phyloP scores from a whole-genome alignment of 768 basidiomycete genomes.

The Antrodiella citrinella region DNA sequence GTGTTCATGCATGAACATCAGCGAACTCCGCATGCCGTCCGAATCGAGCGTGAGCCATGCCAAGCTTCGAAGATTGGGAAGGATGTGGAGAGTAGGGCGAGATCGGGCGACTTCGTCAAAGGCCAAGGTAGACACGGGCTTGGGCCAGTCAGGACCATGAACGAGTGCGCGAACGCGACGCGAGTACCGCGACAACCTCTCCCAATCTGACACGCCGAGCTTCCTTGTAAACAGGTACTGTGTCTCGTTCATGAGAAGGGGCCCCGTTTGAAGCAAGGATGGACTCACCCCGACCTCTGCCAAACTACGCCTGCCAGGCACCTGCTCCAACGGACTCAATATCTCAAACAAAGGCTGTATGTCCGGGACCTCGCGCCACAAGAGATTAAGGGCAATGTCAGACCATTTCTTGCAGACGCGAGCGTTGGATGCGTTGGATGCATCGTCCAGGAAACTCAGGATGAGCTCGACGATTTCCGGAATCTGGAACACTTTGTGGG shows the following conservation, averaged over 20 bases:
- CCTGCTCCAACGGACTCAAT: conserved; percentile 35
- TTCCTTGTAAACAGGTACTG: neutral
- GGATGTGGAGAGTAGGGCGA: conserved; percentile 40
- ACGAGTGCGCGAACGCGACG: conserved; percentile 17
- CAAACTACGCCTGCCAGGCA: neutral
- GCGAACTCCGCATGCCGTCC: conserved; percentile 27
- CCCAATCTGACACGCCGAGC: conserved; percentile 4
- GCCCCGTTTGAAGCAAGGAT: neutral
- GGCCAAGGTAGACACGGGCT: conserved; percentile 17
- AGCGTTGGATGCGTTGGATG: conserved; percentile 36
- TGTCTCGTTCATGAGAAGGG: too few species aligned
- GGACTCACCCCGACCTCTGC: conserved; percentile 1
- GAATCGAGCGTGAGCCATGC: conserved; percentile 32
- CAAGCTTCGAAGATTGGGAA: conserved; percentile 40
- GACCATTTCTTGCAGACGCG: conserved; percentile 55
- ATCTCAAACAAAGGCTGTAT: conserved; percentile 37
- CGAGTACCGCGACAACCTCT: conserved; percentile 7
- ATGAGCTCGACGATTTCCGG: conserved; percentile 55
- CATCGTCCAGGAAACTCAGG: conserved; percentile 37
- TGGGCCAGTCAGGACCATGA: neutral
- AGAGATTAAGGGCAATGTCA: conserved; percentile 43
- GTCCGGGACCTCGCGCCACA: conserved; percentile 49
- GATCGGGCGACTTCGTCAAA: conserved; percentile 54
- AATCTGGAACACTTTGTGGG: conserved; percentile 37
- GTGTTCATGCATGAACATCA: conserved; percentile 51